Conservation (phyloP, 176 grass and related monocot genomes). For the Phoenix dactylifera region DNA sequence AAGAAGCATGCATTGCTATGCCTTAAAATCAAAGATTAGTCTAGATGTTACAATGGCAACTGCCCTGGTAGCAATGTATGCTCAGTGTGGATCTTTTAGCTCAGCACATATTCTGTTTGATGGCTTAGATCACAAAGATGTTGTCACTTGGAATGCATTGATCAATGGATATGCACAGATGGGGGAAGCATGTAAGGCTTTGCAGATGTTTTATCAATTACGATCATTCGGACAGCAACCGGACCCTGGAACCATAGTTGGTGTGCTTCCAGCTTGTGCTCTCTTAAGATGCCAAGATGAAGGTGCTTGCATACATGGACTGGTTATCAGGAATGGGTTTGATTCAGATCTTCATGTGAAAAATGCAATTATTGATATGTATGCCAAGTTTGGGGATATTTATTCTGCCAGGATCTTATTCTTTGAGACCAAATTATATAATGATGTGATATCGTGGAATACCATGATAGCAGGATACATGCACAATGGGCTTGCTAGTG, state of each 20-base stretch:
- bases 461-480: slow-evolving; percentile 38
- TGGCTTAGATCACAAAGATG: slow-evolving; percentile 53
- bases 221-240: slow-evolving; percentile 2
- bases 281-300: slow-evolving; percentile 26
- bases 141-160: slow-evolving; percentile 75
- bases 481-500: slow-evolving; percentile 28
- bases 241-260: slow-evolving; percentile 31
- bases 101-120: slow-evolving; percentile 62
- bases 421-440: slow-evolving; percentile 12
- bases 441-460: slow-evolving; percentile 39
- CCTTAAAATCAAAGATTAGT: slow-evolving; percentile 37
- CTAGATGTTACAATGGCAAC: slow-evolving; percentile 51
- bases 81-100: slow-evolving; percentile 58
- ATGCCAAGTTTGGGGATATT: slow-evolving; percentile 36
- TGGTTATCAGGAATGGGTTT: slow-evolving; percentile 33
- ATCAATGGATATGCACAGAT: slow-evolving; percentile 60
- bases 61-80: slow-evolving; percentile 77
- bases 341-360: slow-evolving; percentile 38
- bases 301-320: slow-evolving; percentile 25
- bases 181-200: slow-evolving; percentile 26
- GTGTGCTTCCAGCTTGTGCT: slow-evolving; percentile 28
- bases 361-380: slow-evolving; percentile 45
- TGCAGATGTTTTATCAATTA: slow-evolving; percentile 27
- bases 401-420: slow-evolving; percentile 27
- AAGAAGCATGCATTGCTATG: slow-evolving; percentile 67